These are phyloP conservation scores for Podospora bellae-mahoneyi DNA, from an alignment of 495 filamentous ascomycete genomes.

Conservation along the genomic window DNA sequence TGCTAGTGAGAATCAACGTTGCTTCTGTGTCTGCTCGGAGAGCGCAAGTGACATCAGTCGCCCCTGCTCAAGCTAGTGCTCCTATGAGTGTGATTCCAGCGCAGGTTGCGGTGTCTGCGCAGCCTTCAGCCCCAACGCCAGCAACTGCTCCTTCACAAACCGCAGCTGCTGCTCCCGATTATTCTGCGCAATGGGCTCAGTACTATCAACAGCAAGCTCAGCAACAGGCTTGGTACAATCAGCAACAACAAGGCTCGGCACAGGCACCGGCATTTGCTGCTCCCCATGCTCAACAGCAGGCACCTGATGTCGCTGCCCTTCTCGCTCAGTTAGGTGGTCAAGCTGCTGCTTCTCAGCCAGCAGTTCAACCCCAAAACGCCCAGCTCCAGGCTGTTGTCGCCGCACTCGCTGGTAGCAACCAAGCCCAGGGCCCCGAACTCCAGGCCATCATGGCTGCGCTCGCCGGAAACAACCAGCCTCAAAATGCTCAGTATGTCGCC, in stretches of 20 bases:
- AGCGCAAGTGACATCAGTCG: background rate
- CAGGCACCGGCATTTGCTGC: conserved; percentile 25
- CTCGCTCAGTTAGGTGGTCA: conserved; percentile 25
- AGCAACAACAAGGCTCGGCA: conserved; percentile 22
- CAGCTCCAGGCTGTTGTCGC: conserved; percentile 21
- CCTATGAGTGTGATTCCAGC: conserved; percentile 10
- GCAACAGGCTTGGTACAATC: conserved; percentile 32
- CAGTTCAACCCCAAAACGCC: conserved; percentile 14
- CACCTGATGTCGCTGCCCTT: conserved; percentile 23
- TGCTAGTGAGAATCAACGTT: conserved; percentile 23
- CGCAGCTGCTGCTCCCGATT: conserved; percentile 23
- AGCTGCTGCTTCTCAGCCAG: conserved; percentile 11
- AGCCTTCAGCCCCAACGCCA: conserved; percentile 9
- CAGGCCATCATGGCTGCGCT: conserved; percentile 25
- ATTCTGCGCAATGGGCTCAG: conserved; percentile 31
- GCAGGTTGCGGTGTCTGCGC: conserved; percentile 4
- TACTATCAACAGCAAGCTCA: conserved; percentile 32
- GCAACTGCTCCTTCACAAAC: conserved; percentile 9
- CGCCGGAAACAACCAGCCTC: conserved; percentile 15
- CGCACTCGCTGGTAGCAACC: background rate
- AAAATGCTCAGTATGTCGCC: conserved; percentile 25
- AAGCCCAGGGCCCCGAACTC: conserved; percentile 5
- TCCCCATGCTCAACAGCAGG: conserved; percentile 18
- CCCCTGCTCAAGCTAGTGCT: background rate
- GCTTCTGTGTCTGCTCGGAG: conserved; percentile 16